A percentile compares a stretch with the other conserved stretches of the same genome.
These are phyloP conservation scores for Setaria italica DNA, from an alignment of 202 grass and related monocot species.

Conservation along the genomic window DNA sequence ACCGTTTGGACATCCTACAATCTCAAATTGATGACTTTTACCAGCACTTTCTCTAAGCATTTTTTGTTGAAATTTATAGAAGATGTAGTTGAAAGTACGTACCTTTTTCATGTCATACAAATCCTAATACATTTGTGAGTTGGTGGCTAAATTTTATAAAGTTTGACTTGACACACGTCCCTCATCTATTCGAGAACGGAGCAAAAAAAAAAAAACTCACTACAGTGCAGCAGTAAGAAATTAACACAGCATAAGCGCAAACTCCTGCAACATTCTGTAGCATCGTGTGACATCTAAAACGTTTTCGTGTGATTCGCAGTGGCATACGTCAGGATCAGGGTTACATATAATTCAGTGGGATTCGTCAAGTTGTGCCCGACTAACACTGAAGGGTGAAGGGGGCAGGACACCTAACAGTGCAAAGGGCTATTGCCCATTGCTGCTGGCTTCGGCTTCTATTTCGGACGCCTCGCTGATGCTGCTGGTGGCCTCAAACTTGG, in stretches of 20 bases:
- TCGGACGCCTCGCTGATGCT: slow-evolving; percentile 19
- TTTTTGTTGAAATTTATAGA: too few species aligned
- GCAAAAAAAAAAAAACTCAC: neutral
- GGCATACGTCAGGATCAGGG: slow-evolving; percentile 33
- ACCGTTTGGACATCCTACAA: too few species aligned
- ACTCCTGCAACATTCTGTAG: neutral
- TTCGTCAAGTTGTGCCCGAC: neutral
- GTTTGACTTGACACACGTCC: too few species aligned
- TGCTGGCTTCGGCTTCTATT: slow-evolving; percentile 39
- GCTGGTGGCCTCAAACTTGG: slow-evolving; percentile 61
- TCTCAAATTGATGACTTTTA: too few species aligned
- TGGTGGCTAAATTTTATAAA: too few species aligned
- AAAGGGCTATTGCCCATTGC: slow-evolving; percentile 24
- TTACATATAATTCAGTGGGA: slow-evolving; percentile 5
- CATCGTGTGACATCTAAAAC: neutral
- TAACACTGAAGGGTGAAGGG: neutral
- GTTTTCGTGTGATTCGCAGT: slow-evolving; percentile 35
- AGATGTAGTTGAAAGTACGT: too few species aligned
- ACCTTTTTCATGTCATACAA: too few species aligned
- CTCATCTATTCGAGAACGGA: too few species aligned
- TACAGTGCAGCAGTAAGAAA: neutral
- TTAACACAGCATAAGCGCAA: neutral
- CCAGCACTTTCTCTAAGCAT: too few species aligned
- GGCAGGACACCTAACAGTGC: neutral
- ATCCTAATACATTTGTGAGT: too few species aligned